Evolutionary conservation across 345 rosid species (phyloP), one percentile per base, ranked within the genome.

Genomic region (Hirschfeldia incana): DNA sequence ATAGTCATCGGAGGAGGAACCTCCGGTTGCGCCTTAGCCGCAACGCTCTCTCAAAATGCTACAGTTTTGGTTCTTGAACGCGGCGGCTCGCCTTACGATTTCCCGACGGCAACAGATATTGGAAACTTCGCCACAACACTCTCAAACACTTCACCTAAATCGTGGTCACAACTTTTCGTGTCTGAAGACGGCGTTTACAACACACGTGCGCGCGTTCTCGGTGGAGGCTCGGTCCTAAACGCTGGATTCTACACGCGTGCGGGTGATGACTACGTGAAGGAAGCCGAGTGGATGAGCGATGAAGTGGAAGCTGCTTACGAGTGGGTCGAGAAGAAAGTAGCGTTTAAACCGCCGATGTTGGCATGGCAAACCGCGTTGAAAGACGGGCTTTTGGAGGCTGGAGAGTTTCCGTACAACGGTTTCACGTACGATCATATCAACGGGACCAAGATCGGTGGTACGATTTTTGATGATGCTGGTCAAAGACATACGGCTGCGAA

Each of bases 1-100:
- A 89, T 94, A 65, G 67, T 92, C 74, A 73, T 94, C 58, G 97
- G 97, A 3, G 97, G 97, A 44, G 98, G 98, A 65, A 92, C 98
- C 26, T 75, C 94, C 0, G 98, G 97, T 4, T 94, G 97, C 53
- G 83, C 98, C 0, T 74, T 94, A 46, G 98, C 97, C 0, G 97
- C 96, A 13, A 92, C 98, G 6, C 86, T 90, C 0, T 85, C 97
- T 0, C 73, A 66, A 72, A 85, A 82, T 26, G 93, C 94, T 0
- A 81, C 65, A 34, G 94, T 94, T 78, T 77, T 94, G 63, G 73
- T 94, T 70, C 91, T 94, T 0, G 97, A 94, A 81, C 86, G 93
- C 62, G 98, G 97, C 1, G 91, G 92, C 21, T 85, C 96, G 0
- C 98, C 96, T 0, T 92, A 88, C n/a, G 85, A 81, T 0, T 80